Conservation (phyloP, 78 protist genomes). For the Speleostelium caveatum region DNA sequence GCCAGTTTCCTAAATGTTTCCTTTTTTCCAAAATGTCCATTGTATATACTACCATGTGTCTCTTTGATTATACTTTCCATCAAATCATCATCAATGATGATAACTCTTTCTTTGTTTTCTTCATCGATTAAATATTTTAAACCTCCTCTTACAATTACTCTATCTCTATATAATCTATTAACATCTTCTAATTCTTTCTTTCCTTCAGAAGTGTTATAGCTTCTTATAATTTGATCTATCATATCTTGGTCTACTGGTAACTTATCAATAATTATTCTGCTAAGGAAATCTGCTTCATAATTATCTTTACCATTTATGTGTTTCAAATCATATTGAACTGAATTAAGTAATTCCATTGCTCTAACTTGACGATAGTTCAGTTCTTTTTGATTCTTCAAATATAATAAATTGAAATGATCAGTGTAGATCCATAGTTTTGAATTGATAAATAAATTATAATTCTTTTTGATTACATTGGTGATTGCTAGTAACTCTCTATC, state of each 20-base stretch:
- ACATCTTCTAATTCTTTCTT: not conserved
- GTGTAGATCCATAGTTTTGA: not conserved
- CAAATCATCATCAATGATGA: not conserved
- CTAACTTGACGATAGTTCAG: not conserved
- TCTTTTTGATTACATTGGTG: not conserved
- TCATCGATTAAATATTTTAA: too few species aligned
- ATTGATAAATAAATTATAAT: not conserved
- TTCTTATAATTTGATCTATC: not conserved
- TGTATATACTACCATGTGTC: not conserved
- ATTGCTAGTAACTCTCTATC: conserved; percentile 1
- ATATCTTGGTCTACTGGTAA: not conserved
- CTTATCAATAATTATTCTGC: too few species aligned
- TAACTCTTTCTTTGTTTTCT: too few species aligned
- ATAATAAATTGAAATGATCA: conserved; percentile 4
- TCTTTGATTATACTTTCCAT: not conserved
- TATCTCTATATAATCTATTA: not conserved
- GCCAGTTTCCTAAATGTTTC: not conserved
- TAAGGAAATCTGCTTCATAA: not conserved
- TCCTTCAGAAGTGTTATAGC: not conserved
- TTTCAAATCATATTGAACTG: not conserved
- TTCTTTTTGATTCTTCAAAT: not conserved
- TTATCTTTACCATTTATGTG: not conserved
- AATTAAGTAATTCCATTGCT: too few species aligned
- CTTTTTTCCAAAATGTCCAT: not conserved
- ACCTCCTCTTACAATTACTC: too few species aligned